Percentiles rank a stretch among this genome's conserved stretches.
phyloP scores from a whole-genome alignment of 2,329 filamentous ascomycete species.

The Alternaria rosae region DNA sequence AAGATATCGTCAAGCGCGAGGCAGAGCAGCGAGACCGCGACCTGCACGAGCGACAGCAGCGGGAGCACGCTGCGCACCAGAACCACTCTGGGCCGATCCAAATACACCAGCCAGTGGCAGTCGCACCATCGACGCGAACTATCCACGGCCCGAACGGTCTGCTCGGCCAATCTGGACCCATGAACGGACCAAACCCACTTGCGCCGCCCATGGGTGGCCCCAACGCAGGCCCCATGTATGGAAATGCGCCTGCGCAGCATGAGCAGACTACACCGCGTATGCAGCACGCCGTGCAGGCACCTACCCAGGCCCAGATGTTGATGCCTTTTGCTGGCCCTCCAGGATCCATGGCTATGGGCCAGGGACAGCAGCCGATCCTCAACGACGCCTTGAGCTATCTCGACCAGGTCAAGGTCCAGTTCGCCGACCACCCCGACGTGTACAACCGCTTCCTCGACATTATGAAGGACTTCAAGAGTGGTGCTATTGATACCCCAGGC shows the following conservation, averaged over 20 bases:
- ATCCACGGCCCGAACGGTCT: constrained; percentile 94
- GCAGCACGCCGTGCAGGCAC: constrained; percentile 67
- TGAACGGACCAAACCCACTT: constrained; percentile 57
- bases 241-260: constrained; percentile 71
- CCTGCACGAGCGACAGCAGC: constrained; percentile 63
- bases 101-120: constrained; percentile 90
- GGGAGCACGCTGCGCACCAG: constrained; percentile 78
- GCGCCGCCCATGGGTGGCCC: constrained; percentile 64
- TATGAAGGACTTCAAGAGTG: constrained; percentile 99
- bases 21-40: constrained; percentile 64
- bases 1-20: constrained; percentile 59
- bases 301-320: constrained; percentile 61
- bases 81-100: constrained; percentile 88
- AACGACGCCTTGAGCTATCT: constrained; percentile 92
- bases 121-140: constrained; percentile 72
- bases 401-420: constrained; percentile 98
- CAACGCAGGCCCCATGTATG: constrained; percentile 71
- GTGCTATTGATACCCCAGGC: constrained; percentile 97
- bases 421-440: constrained; percentile 94
- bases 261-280: constrained; percentile 61
- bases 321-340: constrained; percentile 56
- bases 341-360: constrained; percentile 67
- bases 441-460: constrained; percentile 98
- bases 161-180: constrained; percentile 66
- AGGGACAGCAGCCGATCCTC: constrained; percentile 85